phyloP scores from a whole-genome alignment of 257 asterid species.

The Parsonsia alboflavescens region DNA sequence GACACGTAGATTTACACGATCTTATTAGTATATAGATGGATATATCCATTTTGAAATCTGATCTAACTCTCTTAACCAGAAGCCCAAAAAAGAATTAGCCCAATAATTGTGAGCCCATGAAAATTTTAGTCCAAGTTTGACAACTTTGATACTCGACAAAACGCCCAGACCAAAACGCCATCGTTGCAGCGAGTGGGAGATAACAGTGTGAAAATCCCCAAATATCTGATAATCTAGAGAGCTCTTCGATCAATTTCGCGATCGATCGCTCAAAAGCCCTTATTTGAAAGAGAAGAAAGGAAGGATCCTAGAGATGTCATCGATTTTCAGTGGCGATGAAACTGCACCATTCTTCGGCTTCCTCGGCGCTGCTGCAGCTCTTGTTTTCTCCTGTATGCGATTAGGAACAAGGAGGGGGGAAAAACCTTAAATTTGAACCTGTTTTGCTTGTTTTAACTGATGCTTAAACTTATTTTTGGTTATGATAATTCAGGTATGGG shows the following conservation, averaged over 20 bases:
- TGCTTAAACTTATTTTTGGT: background rate
- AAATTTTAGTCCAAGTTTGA: too few species aligned
- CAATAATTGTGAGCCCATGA: too few species aligned
- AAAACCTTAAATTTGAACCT: background rate
- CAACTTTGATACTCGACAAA: too few species aligned
- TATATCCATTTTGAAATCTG: too few species aligned
- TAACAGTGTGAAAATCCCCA: background rate
- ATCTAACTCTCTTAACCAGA: too few species aligned
- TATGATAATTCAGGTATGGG: constrained; percentile 28
- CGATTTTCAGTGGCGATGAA: constrained; percentile 31
- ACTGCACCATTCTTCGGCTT: constrained; percentile 35
- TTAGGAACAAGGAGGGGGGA: background rate
- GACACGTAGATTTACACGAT: too few species aligned
- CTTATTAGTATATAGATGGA: too few species aligned
- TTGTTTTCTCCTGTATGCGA: constrained; percentile 36
- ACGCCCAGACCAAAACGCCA: too few species aligned
- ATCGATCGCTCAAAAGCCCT: constrained; percentile 3
- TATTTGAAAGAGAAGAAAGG: background rate
- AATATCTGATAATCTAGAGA: background rate
- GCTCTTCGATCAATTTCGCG: background rate
- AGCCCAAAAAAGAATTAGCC: too few species aligned
- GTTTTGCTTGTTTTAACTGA: background rate
- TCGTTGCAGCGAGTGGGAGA: background rate
- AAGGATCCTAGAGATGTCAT: constrained; percentile 14
- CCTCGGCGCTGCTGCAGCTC: constrained; percentile 36